Conservation (phyloP, 768 basidiomycete genomes). For the Naganishia kalamii region DNA sequence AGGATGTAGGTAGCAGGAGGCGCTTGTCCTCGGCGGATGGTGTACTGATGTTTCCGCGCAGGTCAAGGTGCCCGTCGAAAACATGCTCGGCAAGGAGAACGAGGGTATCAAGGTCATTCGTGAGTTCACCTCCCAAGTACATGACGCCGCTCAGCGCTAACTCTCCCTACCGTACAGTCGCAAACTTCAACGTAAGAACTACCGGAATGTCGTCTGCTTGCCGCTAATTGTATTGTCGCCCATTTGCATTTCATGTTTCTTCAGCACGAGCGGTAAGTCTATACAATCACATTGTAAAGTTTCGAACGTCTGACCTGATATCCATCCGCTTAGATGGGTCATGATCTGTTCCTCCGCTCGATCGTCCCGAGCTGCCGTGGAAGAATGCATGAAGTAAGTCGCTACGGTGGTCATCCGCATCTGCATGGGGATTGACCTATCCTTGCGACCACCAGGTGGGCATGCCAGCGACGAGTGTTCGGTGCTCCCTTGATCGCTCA, state of each 20-base stretch:
- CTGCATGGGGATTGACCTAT: no score
- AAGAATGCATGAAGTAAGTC: constrained; percentile 68
- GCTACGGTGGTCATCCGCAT: no score
- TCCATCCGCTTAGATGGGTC: constrained; percentile 57
- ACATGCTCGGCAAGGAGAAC: constrained; percentile 75
- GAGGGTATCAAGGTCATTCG: constrained; percentile 65
- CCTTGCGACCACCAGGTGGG: constrained; percentile 57
- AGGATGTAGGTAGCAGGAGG: constrained; percentile 50
- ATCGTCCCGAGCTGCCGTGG: constrained; percentile 67
- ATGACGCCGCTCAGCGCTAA: background rate
- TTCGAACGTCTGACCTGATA: background rate
- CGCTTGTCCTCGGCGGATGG: background rate
- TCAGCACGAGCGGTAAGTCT: constrained; percentile 58
- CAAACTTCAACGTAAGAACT: constrained; percentile 68
- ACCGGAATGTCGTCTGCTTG: background rate
- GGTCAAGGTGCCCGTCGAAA: constrained; percentile 69
- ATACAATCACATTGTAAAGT: background rate
- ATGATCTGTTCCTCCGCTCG: constrained; percentile 72
- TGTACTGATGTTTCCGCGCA: background rate
- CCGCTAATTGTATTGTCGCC: background rate
- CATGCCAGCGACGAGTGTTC: constrained; percentile 80
- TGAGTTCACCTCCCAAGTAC: constrained; percentile 33
- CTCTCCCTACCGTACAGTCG: constrained; percentile 40
- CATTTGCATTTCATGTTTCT: background rate
- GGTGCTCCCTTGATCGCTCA: constrained; percentile 72